phyloP scores from a whole-genome alignment of 2,329 filamentous ascomycete species.

The Ophiocordyceps unilateralis region DNA sequence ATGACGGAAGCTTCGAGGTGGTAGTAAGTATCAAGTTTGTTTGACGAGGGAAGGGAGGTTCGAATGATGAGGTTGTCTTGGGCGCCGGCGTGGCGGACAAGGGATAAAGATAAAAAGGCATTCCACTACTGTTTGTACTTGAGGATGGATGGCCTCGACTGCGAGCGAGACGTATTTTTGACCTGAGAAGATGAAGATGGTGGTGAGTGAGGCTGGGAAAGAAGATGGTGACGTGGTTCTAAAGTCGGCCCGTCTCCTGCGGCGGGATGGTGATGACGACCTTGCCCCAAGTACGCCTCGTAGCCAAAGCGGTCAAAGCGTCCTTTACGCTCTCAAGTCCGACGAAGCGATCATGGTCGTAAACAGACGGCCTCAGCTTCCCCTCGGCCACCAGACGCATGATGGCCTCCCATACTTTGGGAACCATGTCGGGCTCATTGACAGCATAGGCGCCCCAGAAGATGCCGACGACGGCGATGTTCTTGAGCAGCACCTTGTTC shows the following conservation, averaged over 20 bases:
- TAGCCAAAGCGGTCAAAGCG: slow-evolving; percentile 61
- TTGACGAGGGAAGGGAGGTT: no score
- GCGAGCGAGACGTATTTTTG: no score
- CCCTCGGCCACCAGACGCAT: slow-evolving; percentile 60
- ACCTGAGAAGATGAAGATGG: no score
- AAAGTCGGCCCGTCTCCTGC: slow-evolving; percentile 40
- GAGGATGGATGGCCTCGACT: no score
- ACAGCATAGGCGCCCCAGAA: slow-evolving; percentile 79
- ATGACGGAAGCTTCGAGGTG: no score
- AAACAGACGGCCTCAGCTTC: slow-evolving; percentile 70
- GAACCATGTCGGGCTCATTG: slow-evolving; percentile 54
- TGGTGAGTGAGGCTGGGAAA: no score
- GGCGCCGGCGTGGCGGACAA: no score
- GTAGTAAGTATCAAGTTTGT: no score
- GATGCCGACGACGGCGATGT: slow-evolving; percentile 75
- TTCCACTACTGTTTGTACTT: no score
- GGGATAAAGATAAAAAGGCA: no score
- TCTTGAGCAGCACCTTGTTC: slow-evolving; percentile 87
- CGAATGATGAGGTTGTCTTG: no score
- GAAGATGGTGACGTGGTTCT: no score
- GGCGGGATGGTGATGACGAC: slow-evolving; percentile 78
- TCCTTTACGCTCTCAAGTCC: slow-evolving; percentile 65
- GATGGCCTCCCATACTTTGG: slow-evolving; percentile 66
- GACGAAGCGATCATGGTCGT: slow-evolving; percentile 63
- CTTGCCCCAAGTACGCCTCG: slow-evolving; percentile 84